Evolutionary conservation across 495 filamentous ascomycete genomes (phyloP).

Genomic region (Penicillium longicatenatum): DNA sequence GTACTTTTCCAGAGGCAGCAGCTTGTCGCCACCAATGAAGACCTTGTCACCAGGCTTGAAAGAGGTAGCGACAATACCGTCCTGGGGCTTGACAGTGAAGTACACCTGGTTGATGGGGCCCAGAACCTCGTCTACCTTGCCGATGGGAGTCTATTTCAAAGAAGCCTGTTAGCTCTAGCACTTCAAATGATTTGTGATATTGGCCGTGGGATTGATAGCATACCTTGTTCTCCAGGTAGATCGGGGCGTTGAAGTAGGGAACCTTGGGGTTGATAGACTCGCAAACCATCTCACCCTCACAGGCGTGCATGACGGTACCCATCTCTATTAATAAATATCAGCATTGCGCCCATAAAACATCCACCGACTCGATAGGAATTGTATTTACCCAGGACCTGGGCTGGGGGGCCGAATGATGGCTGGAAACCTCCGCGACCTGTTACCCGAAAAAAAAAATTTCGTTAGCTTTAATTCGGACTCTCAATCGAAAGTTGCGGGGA

Average conservation of each 20-base stretch:
- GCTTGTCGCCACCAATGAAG: conserved; percentile 91
- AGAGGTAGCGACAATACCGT: conserved; percentile 89
- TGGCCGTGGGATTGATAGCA: conserved; percentile 8
- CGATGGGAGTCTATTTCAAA: conserved; percentile 52
- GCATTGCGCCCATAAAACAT: conserved; percentile 13
- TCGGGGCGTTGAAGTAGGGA: conserved; percentile 97
- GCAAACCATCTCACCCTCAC: conserved; percentile 97
- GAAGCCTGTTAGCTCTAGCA: conserved; percentile 28
- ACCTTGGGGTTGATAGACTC: conserved; percentile 91
- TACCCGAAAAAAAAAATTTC: conserved; percentile 45
- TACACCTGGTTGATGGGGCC: conserved; percentile 95
- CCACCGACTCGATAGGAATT: conserved; percentile 1
- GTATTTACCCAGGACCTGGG: conserved; percentile 61
- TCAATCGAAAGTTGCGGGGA: conserved; percentile 5
- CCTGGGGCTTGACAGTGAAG: conserved; percentile 96
- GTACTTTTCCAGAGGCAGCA: conserved; percentile 85
- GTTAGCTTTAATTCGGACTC: conserved; percentile 28
- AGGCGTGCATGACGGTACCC: conserved; percentile 89
- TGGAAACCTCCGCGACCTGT: conserved; percentile 65
- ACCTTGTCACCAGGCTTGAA: conserved; percentile 98
- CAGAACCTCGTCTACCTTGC: conserved; percentile 67
- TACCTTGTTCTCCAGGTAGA: conserved; percentile 98
- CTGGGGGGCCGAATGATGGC: conserved; percentile 66
- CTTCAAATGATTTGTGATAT: not conserved
- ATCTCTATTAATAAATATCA: conserved; percentile 62